These are phyloP conservation scores for Aspergillus campestris DNA, from an alignment of 495 filamentous ascomycete genomes.

Conservation along the genomic window DNA sequence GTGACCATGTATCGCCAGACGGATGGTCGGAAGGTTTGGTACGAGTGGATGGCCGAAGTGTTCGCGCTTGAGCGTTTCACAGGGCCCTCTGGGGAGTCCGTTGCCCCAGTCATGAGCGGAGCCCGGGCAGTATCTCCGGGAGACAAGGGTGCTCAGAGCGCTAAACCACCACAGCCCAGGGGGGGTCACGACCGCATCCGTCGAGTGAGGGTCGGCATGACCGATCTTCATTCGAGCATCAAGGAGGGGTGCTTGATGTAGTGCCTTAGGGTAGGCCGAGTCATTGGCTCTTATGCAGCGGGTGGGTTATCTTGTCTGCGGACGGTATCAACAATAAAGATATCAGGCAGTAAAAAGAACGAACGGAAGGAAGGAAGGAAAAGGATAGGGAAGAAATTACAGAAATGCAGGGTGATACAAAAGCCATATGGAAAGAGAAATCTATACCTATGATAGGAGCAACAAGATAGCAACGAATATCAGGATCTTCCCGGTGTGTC, in stretches of 20 bases:
- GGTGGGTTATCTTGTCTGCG: background rate
- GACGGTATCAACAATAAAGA: background rate
- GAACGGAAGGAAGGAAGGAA: background rate
- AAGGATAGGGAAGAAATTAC: background rate
- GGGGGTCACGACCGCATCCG: slow-evolving; percentile 43
- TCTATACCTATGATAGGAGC: too few relatives aligned
- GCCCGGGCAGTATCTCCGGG: slow-evolving; percentile 23
- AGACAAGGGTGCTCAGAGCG: slow-evolving; percentile 17
- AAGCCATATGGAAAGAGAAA: too few relatives aligned
- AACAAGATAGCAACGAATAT: too few relatives aligned
- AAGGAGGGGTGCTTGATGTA: slow-evolving; percentile 91
- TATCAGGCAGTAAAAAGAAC: background rate
- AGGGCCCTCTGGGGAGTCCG: slow-evolving; percentile 9
- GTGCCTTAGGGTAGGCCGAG: background rate
- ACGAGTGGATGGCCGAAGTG: slow-evolving; percentile 92
- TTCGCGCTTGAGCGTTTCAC: slow-evolving; percentile 44
- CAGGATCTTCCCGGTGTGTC: too few relatives aligned
- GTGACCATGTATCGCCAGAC: slow-evolving; percentile 93
- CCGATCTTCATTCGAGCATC: slow-evolving; percentile 82
- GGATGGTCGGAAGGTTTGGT: slow-evolving; percentile 94
- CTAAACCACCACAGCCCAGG: slow-evolving; percentile 3
- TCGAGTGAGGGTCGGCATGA: slow-evolving; percentile 66
- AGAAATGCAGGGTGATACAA: background rate
- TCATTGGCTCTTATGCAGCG: background rate
- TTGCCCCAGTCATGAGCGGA: slow-evolving; percentile 27